Percentiles rank a stretch among this genome's conserved stretches.
Conservation (phyloP, 2,329 filamentous ascomycete species). For the Hypomyces perniciosus region DNA sequence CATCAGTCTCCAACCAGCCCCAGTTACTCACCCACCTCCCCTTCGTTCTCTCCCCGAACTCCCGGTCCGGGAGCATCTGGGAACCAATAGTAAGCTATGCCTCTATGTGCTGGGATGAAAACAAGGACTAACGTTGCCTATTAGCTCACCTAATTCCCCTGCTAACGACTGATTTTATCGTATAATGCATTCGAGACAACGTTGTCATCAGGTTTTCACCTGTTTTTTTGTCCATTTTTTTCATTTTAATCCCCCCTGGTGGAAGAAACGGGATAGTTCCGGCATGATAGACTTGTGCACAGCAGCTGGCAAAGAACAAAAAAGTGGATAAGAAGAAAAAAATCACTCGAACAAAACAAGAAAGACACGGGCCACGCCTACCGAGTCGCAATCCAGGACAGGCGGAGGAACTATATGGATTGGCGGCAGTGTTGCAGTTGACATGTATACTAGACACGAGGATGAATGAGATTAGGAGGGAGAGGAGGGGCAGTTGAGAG, state of each 20-base stretch:
- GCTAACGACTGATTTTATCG: conserved; percentile 34
- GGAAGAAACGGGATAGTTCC: conserved; percentile 7
- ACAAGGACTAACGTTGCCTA: conserved; percentile 20
- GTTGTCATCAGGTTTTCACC: conserved; percentile 21
- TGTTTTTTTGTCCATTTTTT: conserved; percentile 17
- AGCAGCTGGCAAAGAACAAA: conserved; percentile 6
- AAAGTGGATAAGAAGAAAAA: conserved; percentile 9
- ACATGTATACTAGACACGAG: conserved; percentile 16
- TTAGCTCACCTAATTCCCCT: conserved; percentile 39
- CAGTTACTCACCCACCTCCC: conserved; percentile 61
- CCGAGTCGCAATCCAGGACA: neutral
- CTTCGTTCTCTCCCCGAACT: conserved; percentile 40
- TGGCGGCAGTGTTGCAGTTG: conserved; percentile 10
- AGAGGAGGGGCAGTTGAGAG: neutral
- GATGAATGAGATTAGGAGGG: conserved; percentile 6
- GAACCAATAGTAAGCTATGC: conserved; percentile 34
- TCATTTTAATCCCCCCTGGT: conserved; percentile 13
- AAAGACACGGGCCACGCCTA: neutral
- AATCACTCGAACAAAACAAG: conserved; percentile 2
- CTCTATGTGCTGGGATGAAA: neutral
- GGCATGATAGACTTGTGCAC: conserved; percentile 24
- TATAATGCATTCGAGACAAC: conserved; percentile 30
- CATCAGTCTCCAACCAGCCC: conserved; percentile 61
- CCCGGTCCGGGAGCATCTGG: conserved; percentile 38
- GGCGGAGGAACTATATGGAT: neutral